A percentile compares a stretch with the other conserved stretches of the same genome.
Evolutionary conservation across 257 asterid species (phyloP).

Genomic region (Knoxia roxburghii): DNA sequence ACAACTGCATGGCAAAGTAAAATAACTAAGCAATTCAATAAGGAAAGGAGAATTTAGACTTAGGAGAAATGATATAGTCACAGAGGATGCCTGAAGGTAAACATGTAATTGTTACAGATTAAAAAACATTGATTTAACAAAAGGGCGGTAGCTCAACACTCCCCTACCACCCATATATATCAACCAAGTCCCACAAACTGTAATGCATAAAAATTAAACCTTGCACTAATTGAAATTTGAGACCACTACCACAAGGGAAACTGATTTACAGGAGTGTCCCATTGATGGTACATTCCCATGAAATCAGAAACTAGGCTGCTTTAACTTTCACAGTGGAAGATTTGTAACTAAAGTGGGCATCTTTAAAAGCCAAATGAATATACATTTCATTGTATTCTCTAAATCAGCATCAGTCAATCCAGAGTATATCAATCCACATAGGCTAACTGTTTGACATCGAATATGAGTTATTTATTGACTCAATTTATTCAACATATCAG

Average conservation of each 20-base stretch:
- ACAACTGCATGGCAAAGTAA: constrained; percentile 54
- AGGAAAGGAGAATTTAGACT: neutral
- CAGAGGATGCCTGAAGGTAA: constrained; percentile 1
- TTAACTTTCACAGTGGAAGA: neutral
- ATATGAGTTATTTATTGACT: neutral
- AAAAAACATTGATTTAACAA: neutral
- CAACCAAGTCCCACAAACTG: neutral
- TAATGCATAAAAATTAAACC: neutral
- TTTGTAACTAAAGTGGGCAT: neutral
- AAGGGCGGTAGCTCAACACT: neutral
- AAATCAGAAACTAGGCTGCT: neutral
- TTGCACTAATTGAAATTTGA: neutral
- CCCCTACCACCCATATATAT: neutral
- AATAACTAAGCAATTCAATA: neutral
- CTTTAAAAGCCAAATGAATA: neutral
- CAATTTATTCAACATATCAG: neutral
- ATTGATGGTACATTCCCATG: neutral
- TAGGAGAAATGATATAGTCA: neutral
- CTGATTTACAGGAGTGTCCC: neutral
- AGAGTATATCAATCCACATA: neutral
- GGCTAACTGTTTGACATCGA: neutral
- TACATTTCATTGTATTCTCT: neutral
- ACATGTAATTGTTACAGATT: neutral
- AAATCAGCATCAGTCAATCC: neutral
- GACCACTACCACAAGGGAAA: neutral